Base-by-base conservation (phyloP, 345 rosid species). In the Corymbia maculata region DNA sequence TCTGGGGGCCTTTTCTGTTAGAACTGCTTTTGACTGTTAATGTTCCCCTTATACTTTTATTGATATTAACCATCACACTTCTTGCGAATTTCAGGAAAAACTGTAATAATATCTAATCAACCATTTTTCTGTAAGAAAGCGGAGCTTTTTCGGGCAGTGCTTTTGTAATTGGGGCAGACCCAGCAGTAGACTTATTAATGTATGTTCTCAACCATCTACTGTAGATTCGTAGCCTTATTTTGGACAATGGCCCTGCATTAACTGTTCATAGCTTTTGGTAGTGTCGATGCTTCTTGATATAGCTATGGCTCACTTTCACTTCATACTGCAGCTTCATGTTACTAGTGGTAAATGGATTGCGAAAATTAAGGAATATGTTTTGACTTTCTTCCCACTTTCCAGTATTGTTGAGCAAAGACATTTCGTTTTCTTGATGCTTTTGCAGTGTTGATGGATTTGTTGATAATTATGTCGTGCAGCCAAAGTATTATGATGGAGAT, bases 111-210 rank as follows among this genome's bases (percentile, higher is more conserved):
- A 91, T 98, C 99, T 90, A 97, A 94, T 91, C 99, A 98, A 94
- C 99, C 99, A 86, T 97, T 90, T 88, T 98, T 97, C 88, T 96
- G 97, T 91, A 98, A 95, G 95, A 98, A 97, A 93, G 98, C 97
- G 68, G 98, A 96, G 85, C 94, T 98, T 87, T 98, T 98, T 88
- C 98, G 5, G 99, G 98, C 88, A 98, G 99, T 91, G 94, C 96
- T 86, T 97, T 98, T 90, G 99, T 97, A 44, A 95, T 97, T 89
- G 99, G 99, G 55, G 98, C 94, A 44, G 99, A 98, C 90, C 97
- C 99, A 51, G 97, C 93, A 84, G 97, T 92, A 96, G 99, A 92
- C 97, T 98, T 87, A 94, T 95, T 61, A 90, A 96, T 93, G 99
- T 97, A 93, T 52, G 96, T n/a, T 32, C 21, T 87, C 36, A 44